Evolutionary conservation across 2,329 filamentous ascomycete genomes (phyloP).

Genomic region (Diaporthe vexans): DNA sequence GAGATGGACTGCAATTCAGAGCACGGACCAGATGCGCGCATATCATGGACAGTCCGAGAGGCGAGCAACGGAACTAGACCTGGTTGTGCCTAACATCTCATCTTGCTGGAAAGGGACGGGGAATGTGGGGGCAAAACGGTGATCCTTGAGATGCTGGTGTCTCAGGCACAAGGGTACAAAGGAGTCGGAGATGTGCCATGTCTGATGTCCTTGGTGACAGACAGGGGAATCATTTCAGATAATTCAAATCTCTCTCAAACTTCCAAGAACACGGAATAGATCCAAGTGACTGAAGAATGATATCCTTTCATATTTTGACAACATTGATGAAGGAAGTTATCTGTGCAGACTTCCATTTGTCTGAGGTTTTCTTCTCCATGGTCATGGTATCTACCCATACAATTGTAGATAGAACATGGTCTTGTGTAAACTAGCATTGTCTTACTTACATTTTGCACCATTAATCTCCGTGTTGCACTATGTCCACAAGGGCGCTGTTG

Average conservation of each 20-base stretch:
- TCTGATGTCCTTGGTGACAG: not conserved
- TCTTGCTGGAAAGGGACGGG: not conserved
- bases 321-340: too few species aligned
- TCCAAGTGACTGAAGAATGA: not conserved
- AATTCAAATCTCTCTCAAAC: not conserved
- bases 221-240: not conserved
- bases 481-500: too few species aligned
- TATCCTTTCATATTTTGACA: not conserved
- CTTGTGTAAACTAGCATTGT: too few species aligned
- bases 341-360: too few species aligned
- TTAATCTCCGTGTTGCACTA: too few species aligned
- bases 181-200: not conserved
- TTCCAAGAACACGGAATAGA: not conserved
- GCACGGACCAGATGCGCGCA: not conserved
- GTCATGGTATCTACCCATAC: too few species aligned
- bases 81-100: not conserved
- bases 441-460: too few species aligned
- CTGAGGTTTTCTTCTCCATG: too few species aligned
- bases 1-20: slow-evolving; percentile 21
- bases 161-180: not conserved
- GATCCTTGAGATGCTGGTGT: not conserved
- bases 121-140: not conserved
- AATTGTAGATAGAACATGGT: too few species aligned
- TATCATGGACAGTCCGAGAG: slow-evolving; percentile 31
- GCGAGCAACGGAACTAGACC: not conserved